Evolutionary conservation across 2,329 filamentous ascomycete species (phyloP).

Genomic region (Hortaea werneckii): DNA sequence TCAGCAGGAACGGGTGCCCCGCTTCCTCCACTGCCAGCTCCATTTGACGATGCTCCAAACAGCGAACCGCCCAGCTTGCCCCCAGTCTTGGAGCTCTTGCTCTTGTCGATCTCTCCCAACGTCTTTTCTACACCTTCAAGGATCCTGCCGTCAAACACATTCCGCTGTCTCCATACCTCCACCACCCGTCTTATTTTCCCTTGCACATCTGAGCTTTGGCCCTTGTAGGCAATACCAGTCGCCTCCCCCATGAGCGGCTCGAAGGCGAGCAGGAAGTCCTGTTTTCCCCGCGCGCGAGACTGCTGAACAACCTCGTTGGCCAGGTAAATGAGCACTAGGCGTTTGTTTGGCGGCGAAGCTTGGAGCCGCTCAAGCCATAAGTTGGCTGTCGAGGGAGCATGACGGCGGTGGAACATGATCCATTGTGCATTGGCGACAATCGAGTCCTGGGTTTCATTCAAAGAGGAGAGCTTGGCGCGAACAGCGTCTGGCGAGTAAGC

Average conservation of each 20-base stretch:
- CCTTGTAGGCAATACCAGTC: constrained; percentile 82
- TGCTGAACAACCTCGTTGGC: constrained; percentile 97
- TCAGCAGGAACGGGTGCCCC: constrained; percentile 55
- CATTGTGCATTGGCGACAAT: constrained; percentile 95
- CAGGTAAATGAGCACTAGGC: constrained; percentile 84
- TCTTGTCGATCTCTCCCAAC: constrained; percentile 55
- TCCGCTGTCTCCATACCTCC: constrained; percentile 83
- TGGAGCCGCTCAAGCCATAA: constrained; percentile 86
- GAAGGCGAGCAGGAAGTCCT: constrained; percentile 87
- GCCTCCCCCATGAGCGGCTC: constrained; percentile 87
- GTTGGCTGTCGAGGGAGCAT: constrained; percentile 83
- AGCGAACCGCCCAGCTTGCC: constrained; percentile 54
- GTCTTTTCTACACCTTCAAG: constrained; percentile 71
- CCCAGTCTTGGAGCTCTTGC: constrained; percentile 12
- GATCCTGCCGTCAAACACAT: constrained; percentile 72
- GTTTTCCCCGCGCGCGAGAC: constrained; percentile 82
- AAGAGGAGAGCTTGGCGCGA: constrained; percentile 81
- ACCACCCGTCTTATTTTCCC: constrained; percentile 78
- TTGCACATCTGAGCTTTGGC: constrained; percentile 75
- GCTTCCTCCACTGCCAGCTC: constrained; percentile 34
- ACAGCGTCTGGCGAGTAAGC: constrained; percentile 94
- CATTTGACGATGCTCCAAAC: constrained; percentile 45
- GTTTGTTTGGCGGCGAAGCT: constrained; percentile 77
- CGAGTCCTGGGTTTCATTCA: constrained; percentile 96
- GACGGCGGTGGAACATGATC: constrained; percentile 97